Base-by-base conservation (phyloP, 2,329 filamentous ascomycete genomes). In the Teratosphaeria gauchensis region DNA sequence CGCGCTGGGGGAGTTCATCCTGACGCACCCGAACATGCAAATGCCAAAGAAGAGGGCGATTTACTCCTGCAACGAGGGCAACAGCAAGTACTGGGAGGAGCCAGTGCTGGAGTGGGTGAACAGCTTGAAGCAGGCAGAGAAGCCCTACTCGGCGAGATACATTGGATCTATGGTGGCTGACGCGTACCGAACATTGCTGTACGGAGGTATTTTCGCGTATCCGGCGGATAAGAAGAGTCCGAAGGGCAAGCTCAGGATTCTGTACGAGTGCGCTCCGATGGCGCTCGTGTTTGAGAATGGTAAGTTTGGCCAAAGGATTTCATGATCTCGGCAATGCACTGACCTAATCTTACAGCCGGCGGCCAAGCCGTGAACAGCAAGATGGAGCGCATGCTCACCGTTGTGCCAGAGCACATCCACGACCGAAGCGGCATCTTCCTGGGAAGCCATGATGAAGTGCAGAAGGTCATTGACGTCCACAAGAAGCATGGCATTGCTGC, bases 251-350 rank as follows among this genome's bases (percentile, higher is more conserved):
- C 83, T 99, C 66, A 84, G 94, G 65, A 99, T 99, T 66, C 75
- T 99, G 68, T 99, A 99, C 77, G 94, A 99, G 80, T 99, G 94
- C 73, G 94, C 94, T 14, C 94, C 94, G 46, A 99, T 99, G 94
- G 94, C 94, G 28, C 89, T 97, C 87, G 84, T 99, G 6, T 97
- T 99, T 75, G 94, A 99, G 78, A 96, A 99, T 77, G 94, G 89
- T 92, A 75, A 77, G 86, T 79, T 9, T 5, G 31, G n/a, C 8
- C 21, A 12, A 38, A n/a, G 31, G 5, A n/a, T n/a, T 57, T 51
- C 24, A 46, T 38, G n/a, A 21, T 56, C 2, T 55, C 51, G 54
- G 66, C 55, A 38, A 16, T 12, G 4, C 1, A 35, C 51, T 51
- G 21, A 46, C 6, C 33, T 32, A 69, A 68, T 57, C 65, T 58